Evolutionary conservation across 495 filamentous ascomycete genomes (phyloP).

Genomic region (Penicillium longicatenatum): DNA sequence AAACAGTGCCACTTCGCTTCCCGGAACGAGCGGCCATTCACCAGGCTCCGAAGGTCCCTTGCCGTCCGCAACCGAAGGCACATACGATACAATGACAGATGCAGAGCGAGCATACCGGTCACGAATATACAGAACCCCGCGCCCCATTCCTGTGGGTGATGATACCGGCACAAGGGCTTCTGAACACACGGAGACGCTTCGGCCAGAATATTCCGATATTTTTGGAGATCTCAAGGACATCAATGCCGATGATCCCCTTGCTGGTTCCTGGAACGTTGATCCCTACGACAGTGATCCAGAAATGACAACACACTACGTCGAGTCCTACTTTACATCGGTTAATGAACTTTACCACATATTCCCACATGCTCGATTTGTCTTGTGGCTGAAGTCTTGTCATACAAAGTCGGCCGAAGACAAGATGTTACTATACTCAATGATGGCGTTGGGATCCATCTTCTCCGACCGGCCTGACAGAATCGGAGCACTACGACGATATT

Average conservation of each 20-base stretch:
- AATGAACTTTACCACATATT: conserved; percentile 60
- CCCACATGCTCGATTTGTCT: conserved; percentile 51
- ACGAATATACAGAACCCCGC: conserved; percentile 20
- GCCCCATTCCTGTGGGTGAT: conserved; percentile 18
- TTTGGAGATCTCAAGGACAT: conserved; percentile 36
- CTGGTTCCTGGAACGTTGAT: conserved; percentile 63
- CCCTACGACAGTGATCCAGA: conserved; percentile 58
- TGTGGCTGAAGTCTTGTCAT: conserved; percentile 54
- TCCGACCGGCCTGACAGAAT: conserved; percentile 54
- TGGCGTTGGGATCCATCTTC: conserved; percentile 60
- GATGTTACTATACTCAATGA: conserved; percentile 69
- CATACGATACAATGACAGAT: conserved; percentile 30
- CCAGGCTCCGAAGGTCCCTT: conserved; percentile 38
- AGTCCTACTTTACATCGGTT: conserved; percentile 55
- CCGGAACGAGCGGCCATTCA: conserved; percentile 38
- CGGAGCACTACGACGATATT: conserved; percentile 50
- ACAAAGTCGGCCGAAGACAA: conserved; percentile 63
- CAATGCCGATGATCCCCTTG: conserved; percentile 47
- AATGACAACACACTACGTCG: conserved; percentile 50
- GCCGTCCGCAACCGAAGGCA: conserved; percentile 31
- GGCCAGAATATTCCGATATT: conserved; percentile 37
- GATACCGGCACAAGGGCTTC: conserved; percentile 15
- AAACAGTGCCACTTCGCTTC: conserved; percentile 38
- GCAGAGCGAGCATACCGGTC: conserved; percentile 29
- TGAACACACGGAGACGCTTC: conserved; percentile 18